A percentile compares a stretch with the other conserved stretches of the same genome.
Evolutionary conservation across 2,329 filamentous ascomycete species (phyloP).

Genomic region (Phialocephala sp.): DNA sequence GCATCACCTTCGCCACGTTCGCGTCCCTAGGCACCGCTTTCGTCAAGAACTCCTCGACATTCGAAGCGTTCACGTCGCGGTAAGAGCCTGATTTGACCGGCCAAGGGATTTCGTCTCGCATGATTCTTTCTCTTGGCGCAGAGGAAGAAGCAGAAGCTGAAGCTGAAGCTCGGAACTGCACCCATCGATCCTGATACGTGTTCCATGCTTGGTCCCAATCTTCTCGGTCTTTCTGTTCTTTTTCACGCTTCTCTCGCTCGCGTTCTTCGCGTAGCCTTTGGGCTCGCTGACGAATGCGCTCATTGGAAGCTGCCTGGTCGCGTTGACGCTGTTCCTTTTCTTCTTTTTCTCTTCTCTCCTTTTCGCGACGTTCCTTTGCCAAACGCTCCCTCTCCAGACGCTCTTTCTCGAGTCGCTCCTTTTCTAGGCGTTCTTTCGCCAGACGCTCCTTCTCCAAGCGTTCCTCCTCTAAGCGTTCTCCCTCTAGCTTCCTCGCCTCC

Average conservation of each 20-base stretch:
- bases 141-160: background rate
- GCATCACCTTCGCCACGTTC: constrained; percentile 17
- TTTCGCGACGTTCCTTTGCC: constrained; percentile 16
- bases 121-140: background rate
- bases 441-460: too few relatives aligned
- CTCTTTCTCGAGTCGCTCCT: constrained; percentile 15
- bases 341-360: constrained; percentile 11
- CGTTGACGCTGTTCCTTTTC: background rate
- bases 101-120: constrained; percentile 28
- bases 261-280: constrained; percentile 23
- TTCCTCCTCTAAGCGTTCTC: too few relatives aligned
- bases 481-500: too few relatives aligned
- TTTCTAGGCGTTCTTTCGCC: background rate
- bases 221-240: constrained; percentile 24
- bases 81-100: constrained; percentile 30
- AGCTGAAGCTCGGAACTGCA: constrained; percentile 7
- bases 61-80: constrained; percentile 23
- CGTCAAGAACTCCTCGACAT: constrained; percentile 27
- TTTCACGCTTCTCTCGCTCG: constrained; percentile 22
- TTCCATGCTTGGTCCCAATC: constrained; percentile 28
- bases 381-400: constrained; percentile 14
- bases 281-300: constrained; percentile 31
- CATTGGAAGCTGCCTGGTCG: constrained; percentile 21
- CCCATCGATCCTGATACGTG: constrained; percentile 26
- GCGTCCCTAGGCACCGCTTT: constrained; percentile 20